phyloP scores from a whole-genome alignment of 2,329 filamentous ascomycete species.

The Xylariaceae sp. region DNA sequence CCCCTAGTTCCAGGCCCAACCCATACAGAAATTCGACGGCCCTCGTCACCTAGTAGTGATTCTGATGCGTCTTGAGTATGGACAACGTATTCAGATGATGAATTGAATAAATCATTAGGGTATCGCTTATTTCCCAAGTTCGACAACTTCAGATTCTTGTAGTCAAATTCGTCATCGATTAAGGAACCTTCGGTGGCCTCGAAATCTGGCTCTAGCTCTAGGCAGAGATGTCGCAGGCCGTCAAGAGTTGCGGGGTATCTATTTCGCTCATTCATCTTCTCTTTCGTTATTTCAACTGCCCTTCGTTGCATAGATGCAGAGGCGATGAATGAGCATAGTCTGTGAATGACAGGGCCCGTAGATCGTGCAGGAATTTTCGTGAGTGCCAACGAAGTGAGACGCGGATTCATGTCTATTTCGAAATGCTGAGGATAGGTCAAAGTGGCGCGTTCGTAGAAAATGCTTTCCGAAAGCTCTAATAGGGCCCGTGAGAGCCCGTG shows the following conservation, averaged over 20 bases:
- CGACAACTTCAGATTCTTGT: no score
- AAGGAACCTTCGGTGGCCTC: background rate
- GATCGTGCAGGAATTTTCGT: slow-evolving; percentile 55
- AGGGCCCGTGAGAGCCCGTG: slow-evolving; percentile 36
- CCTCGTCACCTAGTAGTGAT: slow-evolving; percentile 27
- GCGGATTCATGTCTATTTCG: slow-evolving; percentile 55
- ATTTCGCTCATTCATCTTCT: slow-evolving; percentile 27
- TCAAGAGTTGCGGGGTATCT: slow-evolving; percentile 41
- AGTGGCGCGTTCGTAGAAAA: slow-evolving; percentile 42
- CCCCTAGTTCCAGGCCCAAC: slow-evolving; percentile 39
- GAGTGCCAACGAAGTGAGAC: slow-evolving; percentile 51
- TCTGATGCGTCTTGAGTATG: slow-evolving; percentile 25
- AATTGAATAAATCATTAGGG: slow-evolving; percentile 33
- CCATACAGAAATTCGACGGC: slow-evolving; percentile 44
- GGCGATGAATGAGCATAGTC: slow-evolving; percentile 47
- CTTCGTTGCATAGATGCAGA: slow-evolving; percentile 49
- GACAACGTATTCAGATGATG: slow-evolving; percentile 30
- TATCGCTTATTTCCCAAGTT: no score
- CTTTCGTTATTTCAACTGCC: slow-evolving; percentile 35
- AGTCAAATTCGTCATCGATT: no score
- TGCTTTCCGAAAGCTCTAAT: slow-evolving; percentile 44
- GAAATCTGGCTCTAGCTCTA: slow-evolving; percentile 53
- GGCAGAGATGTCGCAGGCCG: slow-evolving; percentile 51
- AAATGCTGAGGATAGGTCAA: slow-evolving; percentile 48
- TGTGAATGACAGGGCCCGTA: slow-evolving; percentile 46